These are phyloP conservation scores for Fraxinus pennsylvanica DNA, from an alignment of 257 asterid species.

Conservation along the genomic window DNA sequence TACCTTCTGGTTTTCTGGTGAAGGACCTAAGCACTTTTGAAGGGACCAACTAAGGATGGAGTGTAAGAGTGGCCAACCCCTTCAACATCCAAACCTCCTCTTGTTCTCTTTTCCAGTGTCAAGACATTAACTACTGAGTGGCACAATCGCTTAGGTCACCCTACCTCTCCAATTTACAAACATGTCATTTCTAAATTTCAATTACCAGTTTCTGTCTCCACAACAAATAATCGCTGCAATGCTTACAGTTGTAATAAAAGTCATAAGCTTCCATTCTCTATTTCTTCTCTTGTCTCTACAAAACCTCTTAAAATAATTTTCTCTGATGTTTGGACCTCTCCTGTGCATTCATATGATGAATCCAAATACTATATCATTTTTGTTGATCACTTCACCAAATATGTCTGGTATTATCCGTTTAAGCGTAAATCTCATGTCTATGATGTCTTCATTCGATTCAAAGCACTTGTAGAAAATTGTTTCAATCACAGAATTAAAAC, in stretches of 20 bases:
- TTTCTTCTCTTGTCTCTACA: background rate
- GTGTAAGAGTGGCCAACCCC: too few relatives aligned
- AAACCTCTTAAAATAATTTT: background rate
- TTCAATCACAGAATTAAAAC: background rate
- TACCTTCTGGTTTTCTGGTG: too few relatives aligned
- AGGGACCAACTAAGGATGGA: too few relatives aligned
- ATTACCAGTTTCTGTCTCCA: too few relatives aligned
- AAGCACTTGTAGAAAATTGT: background rate
- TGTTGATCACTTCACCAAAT: slow-evolving; percentile 1
- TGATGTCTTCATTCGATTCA: background rate
- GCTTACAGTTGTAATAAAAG: background rate
- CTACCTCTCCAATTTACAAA: too few relatives aligned
- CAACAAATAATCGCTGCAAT: background rate
- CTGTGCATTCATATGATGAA: background rate
- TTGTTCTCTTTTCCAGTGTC: too few relatives aligned
- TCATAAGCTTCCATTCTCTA: background rate
- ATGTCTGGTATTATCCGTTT: background rate
- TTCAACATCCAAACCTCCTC: too few relatives aligned
- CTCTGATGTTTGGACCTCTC: background rate
- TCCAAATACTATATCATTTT: background rate
- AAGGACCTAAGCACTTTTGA: too few relatives aligned
- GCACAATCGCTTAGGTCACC: too few relatives aligned
- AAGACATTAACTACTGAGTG: too few relatives aligned
- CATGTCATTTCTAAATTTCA: too few relatives aligned
- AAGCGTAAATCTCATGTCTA: background rate